Evolutionary conservation across 768 basidiomycete species (phyloP), one percentile per base, ranked within the genome.

Genomic region (Jaapia argillacea): DNA sequence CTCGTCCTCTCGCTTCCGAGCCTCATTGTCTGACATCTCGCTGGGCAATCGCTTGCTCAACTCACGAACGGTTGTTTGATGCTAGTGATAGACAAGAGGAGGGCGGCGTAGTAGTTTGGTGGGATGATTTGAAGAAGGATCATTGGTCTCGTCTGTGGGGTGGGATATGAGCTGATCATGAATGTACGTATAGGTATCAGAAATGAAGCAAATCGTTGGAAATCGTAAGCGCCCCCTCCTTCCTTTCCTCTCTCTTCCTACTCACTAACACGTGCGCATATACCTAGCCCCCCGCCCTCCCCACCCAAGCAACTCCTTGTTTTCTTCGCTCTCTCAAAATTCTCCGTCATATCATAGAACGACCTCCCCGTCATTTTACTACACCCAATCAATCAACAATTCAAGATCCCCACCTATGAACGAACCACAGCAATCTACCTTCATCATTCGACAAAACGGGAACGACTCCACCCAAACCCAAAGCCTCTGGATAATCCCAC

Each of bases 41-140:
- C 0, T 74, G 92, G 49, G 85, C 85, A 0, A 64, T 90, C n/a
- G 72, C 82, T 4, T 56, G 96, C 36, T 59, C 97, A 20, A 72
- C 84, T 0, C 78, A 90, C 58, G 83, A 86, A 43, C 87, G 82
- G 1, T 51, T 96, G n/a, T 83, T 94, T 45, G 96, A 98, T 60
- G 84, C 91, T 1, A 90, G 85, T 46, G 94, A 99, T 60, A 68
- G 87, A 14, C 54, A 57, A 3, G 96, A 99, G 57, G 88, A 75
- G 1, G 89, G 82, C 0, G 70, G 64, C 26, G 70, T 85, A 3
- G 71, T 93, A 28, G 56, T 81, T 1, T 98, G 87, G 77, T 86
- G 84, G 82, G 98, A 98, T 59, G 81, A 99, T 56, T 61, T 98
- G 16, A 83, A 88, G 64, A 85, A 77, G 49, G 96, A 98, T 60